These are phyloP conservation scores for Xanthoconium purpureum DNA, from an alignment of 768 basidiomycete species.

Conservation along the genomic window DNA sequence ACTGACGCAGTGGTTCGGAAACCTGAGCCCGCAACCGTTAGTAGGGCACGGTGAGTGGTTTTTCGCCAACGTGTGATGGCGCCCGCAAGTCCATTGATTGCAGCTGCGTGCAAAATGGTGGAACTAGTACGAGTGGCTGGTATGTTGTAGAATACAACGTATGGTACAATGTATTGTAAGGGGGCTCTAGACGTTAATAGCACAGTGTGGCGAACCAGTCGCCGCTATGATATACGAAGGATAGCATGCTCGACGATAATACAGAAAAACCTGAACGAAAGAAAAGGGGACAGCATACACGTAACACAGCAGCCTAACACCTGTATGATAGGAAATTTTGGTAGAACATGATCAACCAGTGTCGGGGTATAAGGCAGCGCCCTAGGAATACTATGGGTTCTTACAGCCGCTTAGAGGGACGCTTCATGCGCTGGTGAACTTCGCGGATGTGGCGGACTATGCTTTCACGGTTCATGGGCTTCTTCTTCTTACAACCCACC, in stretches of 20 bases:
- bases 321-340: not conserved
- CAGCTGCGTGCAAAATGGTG: no score
- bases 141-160: not conserved
- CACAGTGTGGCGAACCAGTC: no score
- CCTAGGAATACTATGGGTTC: not conserved
- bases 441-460: conserved; percentile 19
- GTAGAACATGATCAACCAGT: not conserved
- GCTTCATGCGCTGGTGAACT: conserved; percentile 11
- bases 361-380: not conserved
- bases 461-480: conserved; percentile 19
- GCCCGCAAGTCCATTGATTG: no score
- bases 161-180: not conserved
- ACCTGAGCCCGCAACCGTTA: not conserved
- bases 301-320: no score
- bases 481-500: conserved; percentile 4
- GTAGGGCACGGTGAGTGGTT: not conserved
- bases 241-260: no score
- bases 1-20: not conserved
- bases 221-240: no score
- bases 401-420: not conserved
- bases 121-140: no score
- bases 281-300: no score
- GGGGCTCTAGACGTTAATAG: no score
- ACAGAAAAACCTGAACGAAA: no score
- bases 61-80: not conserved